Percentiles rank a stretch among this genome's conserved stretches.
Evolutionary conservation across 2,329 filamentous ascomycete species (phyloP).

Genomic region (Didymella arachidicola): DNA sequence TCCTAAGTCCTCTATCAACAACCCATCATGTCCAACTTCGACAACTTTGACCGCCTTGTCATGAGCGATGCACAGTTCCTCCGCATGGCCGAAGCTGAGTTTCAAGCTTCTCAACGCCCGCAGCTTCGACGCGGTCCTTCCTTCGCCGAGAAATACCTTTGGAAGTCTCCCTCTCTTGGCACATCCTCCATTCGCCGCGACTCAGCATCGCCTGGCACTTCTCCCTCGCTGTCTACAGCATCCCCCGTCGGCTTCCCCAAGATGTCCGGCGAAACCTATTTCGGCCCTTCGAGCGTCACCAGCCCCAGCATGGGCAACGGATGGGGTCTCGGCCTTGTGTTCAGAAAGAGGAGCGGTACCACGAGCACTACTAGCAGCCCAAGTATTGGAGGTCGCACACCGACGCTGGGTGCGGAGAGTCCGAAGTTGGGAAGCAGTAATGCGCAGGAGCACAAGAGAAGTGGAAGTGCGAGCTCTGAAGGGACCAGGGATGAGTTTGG

Average conservation of each 20-base stretch:
- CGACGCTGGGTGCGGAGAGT: conserved; percentile 10
- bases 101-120: conserved; percentile 6
- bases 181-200: conserved; percentile 14
- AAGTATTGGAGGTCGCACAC: conserved; percentile 15
- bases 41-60: conserved; percentile 24
- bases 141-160: conserved; percentile 19
- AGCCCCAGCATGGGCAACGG: conserved; percentile 18
- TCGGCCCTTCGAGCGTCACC: conserved; percentile 7
- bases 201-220: not conserved
- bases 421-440: conserved; percentile 13
- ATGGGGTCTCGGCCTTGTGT: conserved; percentile 20
- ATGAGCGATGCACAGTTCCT: conserved; percentile 23
- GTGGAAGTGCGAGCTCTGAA: conserved; percentile 9
- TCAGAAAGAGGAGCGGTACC: conserved; percentile 18
- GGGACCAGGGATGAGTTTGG: conserved; percentile 16
- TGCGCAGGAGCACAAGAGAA: conserved; percentile 13
- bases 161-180: conserved; percentile 18
- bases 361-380: conserved; percentile 16
- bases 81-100: conserved; percentile 17
- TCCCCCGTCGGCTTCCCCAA: conserved; percentile 15
- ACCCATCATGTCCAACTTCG: conserved; percentile 16
- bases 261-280: conserved; percentile 10
- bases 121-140: conserved; percentile 8
- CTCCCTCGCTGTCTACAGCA: conserved; percentile 13
- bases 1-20: not conserved